Base-by-base conservation (phyloP, 192 early-diverging fungal genomes). In the Allomyces macrogynus region DNA sequence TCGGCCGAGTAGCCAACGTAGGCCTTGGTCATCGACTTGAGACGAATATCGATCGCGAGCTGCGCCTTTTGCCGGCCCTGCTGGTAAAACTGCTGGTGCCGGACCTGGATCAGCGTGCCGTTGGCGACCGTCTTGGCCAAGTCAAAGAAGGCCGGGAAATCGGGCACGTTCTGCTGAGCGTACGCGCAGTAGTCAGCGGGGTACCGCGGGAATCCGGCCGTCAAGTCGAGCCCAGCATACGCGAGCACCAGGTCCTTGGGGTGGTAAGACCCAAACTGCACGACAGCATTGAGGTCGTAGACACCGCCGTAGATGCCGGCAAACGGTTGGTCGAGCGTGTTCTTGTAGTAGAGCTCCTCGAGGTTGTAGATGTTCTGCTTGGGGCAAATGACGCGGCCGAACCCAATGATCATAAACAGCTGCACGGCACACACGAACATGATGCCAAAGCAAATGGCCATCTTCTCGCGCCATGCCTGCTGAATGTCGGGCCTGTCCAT, bases 391-490 rank as follows among this genome's bases (percentile, higher is more conserved):
- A 93, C 43, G 64, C 80, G 74, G 22, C 88, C 87, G n/a, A 97
- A 78, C 0, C 85, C 89, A 60, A 90, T 79, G 68, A 97, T 90
- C 69, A 90, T 86, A 74, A 97, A 97, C 26, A 93, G 78, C n/a
- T 91, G 81, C 23, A 78, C 67, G 3, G 70, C 82, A 43, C 89
- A 92, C 65, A 90, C 74, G 10, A 88, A 70, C 63, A 86, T 79
- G 63, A 97, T 93, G 68, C 94, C 71, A 49, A 90, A 67, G 72
- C 90, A 91, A 23, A 97, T 77, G 3, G 84, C 78, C 1, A 89
- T 77, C 72, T 96, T 96, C 75, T 96, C 93, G 61, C 93, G 77
- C 91, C 90, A 96, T 10, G 93, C 93, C 90, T 92, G 91, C 61
- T 81, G 88, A 43, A 96, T 82, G 73, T 96, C 91, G 64, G 86